A percentile compares a stretch with the other conserved stretches of the same genome.
Conservation (phyloP, 495 filamentous ascomycete genomes). For the Jackrogersella minutella region DNA sequence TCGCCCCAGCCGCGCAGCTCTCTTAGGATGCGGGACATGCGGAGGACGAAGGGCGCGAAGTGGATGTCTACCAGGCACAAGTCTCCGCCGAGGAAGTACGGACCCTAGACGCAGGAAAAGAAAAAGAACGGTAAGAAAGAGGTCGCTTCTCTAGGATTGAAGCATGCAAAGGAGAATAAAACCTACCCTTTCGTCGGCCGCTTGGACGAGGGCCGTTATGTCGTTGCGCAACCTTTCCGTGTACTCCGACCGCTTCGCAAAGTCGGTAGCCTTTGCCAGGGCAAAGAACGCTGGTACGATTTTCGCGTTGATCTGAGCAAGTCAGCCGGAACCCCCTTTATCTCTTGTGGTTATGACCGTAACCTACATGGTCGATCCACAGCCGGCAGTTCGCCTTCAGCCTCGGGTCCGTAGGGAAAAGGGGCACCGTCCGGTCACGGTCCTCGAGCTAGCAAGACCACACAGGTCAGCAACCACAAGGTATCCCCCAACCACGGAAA, state of each 20-base stretch:
- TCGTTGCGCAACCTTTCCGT: conserved; percentile 72
- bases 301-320: conserved; percentile 75
- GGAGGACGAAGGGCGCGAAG: conserved; percentile 86
- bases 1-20: conserved; percentile 85
- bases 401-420: conserved; percentile 75
- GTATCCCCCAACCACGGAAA: not conserved
- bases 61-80: conserved; percentile 86
- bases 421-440: conserved; percentile 62
- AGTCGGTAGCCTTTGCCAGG: conserved; percentile 75
- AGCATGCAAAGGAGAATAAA: not conserved
- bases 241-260: conserved; percentile 67
- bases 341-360: not conserved
- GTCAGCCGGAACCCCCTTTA: conserved; percentile 32
- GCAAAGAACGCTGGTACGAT: conserved; percentile 85
- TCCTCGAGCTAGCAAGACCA: conserved; percentile 73
- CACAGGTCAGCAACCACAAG: not conserved
- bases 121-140: conserved; percentile 2
- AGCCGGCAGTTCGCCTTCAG: conserved; percentile 79
- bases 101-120: conserved; percentile 70
- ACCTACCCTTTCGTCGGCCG: conserved; percentile 57
- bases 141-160: not conserved
- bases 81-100: conserved; percentile 79
- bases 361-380: conserved; percentile 85
- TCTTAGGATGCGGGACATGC: conserved; percentile 75
- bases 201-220: conserved; percentile 76